phyloP scores from a whole-genome alignment of 2,329 filamentous ascomycete species.

The Fusarium graminum region DNA sequence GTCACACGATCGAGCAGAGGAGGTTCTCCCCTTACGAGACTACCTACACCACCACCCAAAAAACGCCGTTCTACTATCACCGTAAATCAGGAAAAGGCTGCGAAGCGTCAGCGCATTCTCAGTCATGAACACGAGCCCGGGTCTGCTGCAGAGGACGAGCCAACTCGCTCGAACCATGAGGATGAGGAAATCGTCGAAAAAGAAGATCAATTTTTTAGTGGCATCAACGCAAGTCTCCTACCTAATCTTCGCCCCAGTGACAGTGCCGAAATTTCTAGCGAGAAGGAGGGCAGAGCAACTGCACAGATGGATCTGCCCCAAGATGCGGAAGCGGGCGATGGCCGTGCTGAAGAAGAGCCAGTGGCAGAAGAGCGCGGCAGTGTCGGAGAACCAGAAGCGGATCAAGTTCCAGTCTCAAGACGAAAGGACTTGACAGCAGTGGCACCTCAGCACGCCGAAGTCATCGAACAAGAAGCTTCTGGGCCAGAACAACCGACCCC shows the following conservation, averaged over 20 bases:
- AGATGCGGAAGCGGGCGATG: background rate
- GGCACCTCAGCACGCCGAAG: background rate
- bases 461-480: background rate
- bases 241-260: background rate
- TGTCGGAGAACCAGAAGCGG: background rate
- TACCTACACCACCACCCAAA: background rate
- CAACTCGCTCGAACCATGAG: conserved; percentile 1
- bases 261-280: background rate
- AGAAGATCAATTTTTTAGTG: conserved; percentile 30
- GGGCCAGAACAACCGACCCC: background rate
- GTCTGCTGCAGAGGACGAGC: background rate
- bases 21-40: background rate
- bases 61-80: conserved; percentile 31
- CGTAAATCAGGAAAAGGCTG: background rate
- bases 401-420: background rate
- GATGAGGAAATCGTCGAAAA: conserved; percentile 14
- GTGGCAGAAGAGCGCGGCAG: background rate
- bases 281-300: background rate
- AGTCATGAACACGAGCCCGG: background rate
- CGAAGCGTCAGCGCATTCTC: conserved; percentile 21
- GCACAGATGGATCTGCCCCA: background rate
- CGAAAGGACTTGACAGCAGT: background rate
- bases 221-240: conserved; percentile 32
- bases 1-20: conserved; percentile 28
- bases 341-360: background rate